Evolutionary conservation across 1,139 yeast species (phyloP), one percentile per base, ranked within the genome.

Genomic region (Taphrina communis): DNA sequence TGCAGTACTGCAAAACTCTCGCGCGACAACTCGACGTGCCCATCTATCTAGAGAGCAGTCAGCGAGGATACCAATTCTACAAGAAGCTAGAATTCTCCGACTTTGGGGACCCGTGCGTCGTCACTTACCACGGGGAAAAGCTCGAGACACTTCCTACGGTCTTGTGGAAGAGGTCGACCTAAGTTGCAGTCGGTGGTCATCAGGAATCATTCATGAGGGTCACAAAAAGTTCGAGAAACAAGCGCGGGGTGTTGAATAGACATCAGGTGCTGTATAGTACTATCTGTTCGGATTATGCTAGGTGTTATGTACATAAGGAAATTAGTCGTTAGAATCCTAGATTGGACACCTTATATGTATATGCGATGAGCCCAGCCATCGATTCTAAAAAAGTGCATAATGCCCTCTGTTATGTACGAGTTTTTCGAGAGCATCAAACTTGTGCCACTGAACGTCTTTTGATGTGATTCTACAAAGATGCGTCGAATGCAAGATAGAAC

Each of bases 51-150:
- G 67, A 63, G 55, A 52, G 60, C 9, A 63, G 55, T 17, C 52
- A 11, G 11, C 44, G 17, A 11, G 67, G 67, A n/a, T 55, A 63
- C 48, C 61, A 53, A 11, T 46, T 53, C 53, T 63, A 63, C 48
- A 35, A 41, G 2, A 63, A 63, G 55, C n/a, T n/a, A 6, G 67
- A 61, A 12, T 63, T 63, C n/a, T 14, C 3, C 6, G 61, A 63
- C 25, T 41, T 50, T 12, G 61, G 61, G n/a, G 51, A 41, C n/a
- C 31, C 46, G 57, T 19, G 35, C 31, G 52, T 48, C 11, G 21
- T 60, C 46, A 14, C 7, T 17, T 35, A 42, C 39, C 19, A 50
- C 38, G 57, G 65, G n/a, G 41, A 36, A 39, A 11, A 17, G 57
- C 42, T 60, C 12, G 25, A 25, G 35, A 52, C 57, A 7, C 17